Base-by-base conservation (phyloP, 768 basidiomycete genomes). In the Tephrocybe sp. region DNA sequence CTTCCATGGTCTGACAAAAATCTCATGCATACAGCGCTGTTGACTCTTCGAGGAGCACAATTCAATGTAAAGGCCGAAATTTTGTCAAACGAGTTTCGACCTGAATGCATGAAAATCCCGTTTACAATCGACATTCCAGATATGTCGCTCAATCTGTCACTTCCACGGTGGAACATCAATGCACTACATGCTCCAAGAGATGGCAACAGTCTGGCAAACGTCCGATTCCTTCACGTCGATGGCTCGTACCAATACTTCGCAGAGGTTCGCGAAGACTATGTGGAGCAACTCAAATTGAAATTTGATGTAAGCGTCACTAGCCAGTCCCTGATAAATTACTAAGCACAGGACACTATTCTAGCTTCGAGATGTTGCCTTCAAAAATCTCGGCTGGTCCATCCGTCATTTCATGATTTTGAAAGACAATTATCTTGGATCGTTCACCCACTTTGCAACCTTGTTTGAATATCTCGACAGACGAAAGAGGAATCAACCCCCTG, bases 371-470 rank as follows among this genome's bases (percentile, higher is more conserved):
- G 62, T 84, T 28, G 70, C 80, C 8, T 87, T 86, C 70, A 89
- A 87, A 64, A 73, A 77, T 1, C 70, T 93, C 46, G 95, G 93
- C 20, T 97, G 95, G 95, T 84, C 85, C 2, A 80, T 95, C 53
- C 84, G 94, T 32, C 86, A 93, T 62, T 77, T 96, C 57, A 89
- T 98, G 84, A 83, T 87, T 34, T 62, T 97, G 51, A 84, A 88
- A 40, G 93, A 96, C 62, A 98, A 98, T 68, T 98, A 98, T 68
- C 84, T 98, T 44, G 96, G 96, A 10, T 78, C 83, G 4, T 98
- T 97, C 68, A 97, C 93, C 1, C 90, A 96, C 58, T 98, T 95
- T 60, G 85, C 86, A 2, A 97, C 92, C 0, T 74, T 93, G 36
- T 80, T 78, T 18, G 96, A 98, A 71, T 96, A 93, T 64, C 72